phyloP scores from a whole-genome alignment of 2,329 filamentous ascomycete genomes.

The Chaetothyriales sp. region DNA sequence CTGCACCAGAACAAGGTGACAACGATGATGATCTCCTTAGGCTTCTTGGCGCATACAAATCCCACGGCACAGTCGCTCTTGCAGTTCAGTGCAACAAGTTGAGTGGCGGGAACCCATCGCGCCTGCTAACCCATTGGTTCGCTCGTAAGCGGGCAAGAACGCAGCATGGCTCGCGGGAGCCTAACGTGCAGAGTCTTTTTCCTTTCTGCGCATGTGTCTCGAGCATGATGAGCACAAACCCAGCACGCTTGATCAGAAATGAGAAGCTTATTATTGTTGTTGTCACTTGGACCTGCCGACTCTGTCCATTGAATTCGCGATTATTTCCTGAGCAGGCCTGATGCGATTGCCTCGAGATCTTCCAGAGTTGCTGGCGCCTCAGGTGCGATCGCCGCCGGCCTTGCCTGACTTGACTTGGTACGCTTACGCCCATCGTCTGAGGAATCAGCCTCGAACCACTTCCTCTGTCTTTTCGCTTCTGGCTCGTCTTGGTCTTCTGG shows the following conservation, averaged over 20 bases:
- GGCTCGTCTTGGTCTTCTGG: conserved; percentile 6
- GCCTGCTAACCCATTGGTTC: too few relatives aligned
- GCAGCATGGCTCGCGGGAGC: too few relatives aligned
- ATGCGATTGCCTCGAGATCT: conserved; percentile 33
- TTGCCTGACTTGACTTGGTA: conserved; percentile 16
- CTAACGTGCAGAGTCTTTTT: too few relatives aligned
- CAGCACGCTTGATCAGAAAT: background rate
- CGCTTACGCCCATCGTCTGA: conserved; percentile 19
- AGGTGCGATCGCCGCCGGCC: conserved; percentile 12
- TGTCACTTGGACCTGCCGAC: background rate
- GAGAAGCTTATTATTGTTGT: background rate
- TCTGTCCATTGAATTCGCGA: background rate
- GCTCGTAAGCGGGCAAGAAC: too few relatives aligned
- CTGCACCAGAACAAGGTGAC: too few relatives aligned
- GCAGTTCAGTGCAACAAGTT: too few relatives aligned
- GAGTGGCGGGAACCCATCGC: too few relatives aligned
- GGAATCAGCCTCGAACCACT: conserved; percentile 22
- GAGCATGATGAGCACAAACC: too few relatives aligned
- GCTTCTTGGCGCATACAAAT: too few relatives aligned
- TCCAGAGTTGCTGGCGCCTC: conserved; percentile 25
- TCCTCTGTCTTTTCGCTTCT: conserved; percentile 25
- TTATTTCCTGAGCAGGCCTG: conserved; percentile 22
- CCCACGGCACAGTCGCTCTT: too few relatives aligned
- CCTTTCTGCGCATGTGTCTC: too few relatives aligned
- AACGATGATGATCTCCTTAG: too few relatives aligned